These are phyloP conservation scores for Ophiostoma himal-ulmi DNA, from an alignment of 2,329 filamentous ascomycete species.

Conservation along the genomic window DNA sequence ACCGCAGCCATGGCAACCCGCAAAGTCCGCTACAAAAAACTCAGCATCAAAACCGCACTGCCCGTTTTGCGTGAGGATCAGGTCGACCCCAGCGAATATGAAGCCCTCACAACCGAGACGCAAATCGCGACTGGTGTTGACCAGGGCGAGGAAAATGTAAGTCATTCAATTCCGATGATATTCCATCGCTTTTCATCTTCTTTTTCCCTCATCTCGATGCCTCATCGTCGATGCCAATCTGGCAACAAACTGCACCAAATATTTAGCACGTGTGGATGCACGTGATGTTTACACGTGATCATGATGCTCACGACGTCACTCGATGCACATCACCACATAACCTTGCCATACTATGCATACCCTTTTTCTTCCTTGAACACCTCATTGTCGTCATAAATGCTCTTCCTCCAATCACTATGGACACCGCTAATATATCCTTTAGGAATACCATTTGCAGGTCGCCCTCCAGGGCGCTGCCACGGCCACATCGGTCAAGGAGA, in stretches of 20 bases:
- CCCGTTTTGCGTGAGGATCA: conserved; percentile 84
- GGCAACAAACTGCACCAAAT: not conserved
- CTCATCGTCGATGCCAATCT: conserved; percentile 13
- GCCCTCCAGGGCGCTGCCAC: conserved; percentile 56
- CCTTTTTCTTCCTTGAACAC: not conserved
- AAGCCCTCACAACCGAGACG: conserved; percentile 74
- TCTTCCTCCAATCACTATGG: not conserved
- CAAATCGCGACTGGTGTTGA: conserved; percentile 95
- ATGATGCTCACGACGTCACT: conserved; percentile 20
- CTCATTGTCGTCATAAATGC: not conserved
- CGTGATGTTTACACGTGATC: conserved; percentile 45
- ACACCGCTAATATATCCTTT: conserved; percentile 22
- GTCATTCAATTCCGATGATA: conserved; percentile 39
- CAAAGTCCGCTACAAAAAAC: conserved; percentile 80
- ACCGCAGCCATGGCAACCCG: conserved; percentile 52
- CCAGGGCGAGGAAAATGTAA: conserved; percentile 93
- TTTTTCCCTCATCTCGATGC: conserved; percentile 28
- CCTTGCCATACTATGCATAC: not conserved
- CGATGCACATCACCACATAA: not conserved
- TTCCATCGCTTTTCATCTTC: conserved; percentile 20
- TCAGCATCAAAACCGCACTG: conserved; percentile 83
- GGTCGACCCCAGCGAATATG: conserved; percentile 80
- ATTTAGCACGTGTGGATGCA: conserved; percentile 30
- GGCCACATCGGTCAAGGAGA: conserved; percentile 51
- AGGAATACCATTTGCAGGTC: conserved; percentile 95